Conservation (phyloP, 2,329 filamentous ascomycete species). For the Neonectria punicea region DNA sequence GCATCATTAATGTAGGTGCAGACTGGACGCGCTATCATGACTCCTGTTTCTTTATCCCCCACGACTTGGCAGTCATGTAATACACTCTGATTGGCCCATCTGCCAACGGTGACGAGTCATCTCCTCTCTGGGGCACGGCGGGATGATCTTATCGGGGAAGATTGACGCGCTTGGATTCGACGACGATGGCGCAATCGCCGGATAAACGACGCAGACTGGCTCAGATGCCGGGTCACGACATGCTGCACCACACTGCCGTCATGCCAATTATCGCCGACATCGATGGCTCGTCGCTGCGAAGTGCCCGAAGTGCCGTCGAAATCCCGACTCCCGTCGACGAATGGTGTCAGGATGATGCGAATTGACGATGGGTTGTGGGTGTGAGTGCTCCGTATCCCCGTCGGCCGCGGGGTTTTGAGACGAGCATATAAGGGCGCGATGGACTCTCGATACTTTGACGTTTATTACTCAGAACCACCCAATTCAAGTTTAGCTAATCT, state of each 20-base stretch:
- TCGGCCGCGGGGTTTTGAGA: background rate
- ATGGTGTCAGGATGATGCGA: constrained; percentile 15
- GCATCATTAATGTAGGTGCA: background rate
- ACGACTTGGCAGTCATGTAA: background rate
- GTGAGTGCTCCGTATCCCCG: background rate
- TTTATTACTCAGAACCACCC: background rate
- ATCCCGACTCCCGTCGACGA: constrained; percentile 6
- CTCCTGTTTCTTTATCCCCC: constrained; percentile 16
- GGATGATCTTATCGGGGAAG: background rate
- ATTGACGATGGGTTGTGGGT: constrained; percentile 11
- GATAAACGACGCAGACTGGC: constrained; percentile 10
- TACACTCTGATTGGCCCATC: background rate
- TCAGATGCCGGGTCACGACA: constrained; percentile 16
- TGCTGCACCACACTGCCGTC: constrained; percentile 23
- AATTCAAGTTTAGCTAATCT: background rate
- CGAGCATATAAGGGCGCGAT: background rate
- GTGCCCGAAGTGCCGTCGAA: background rate
- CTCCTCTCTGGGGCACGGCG: too few species aligned
- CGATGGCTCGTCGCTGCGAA: constrained; percentile 13
- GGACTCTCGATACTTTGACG: background rate
- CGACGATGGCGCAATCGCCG: constrained; percentile 27
- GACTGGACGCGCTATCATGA: constrained; percentile 22
- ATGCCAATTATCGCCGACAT: background rate
- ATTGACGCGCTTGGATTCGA: constrained; percentile 15
- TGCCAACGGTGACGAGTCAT: background rate